Conservation (phyloP, 306 rosid species). For the Casuarina glauca region DNA sequence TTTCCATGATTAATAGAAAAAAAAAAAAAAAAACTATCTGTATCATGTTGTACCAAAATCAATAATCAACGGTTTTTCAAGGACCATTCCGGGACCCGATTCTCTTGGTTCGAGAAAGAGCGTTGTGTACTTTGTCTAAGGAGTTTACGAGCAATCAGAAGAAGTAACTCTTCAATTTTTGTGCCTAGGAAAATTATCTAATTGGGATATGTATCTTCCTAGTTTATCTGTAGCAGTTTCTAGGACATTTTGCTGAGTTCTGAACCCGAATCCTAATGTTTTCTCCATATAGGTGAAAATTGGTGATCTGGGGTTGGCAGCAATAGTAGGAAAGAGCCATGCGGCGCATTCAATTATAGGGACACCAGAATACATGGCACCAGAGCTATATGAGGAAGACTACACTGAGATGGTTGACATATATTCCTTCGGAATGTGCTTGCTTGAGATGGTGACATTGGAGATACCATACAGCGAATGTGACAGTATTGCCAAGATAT, state of each 20-base stretch:
- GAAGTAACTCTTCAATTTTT: background rate
- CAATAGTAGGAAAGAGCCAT: conserved; percentile 80
- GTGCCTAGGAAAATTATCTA: background rate
- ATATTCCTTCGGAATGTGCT: conserved; percentile 90
- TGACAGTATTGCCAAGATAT: conserved; percentile 78
- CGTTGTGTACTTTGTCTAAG: conserved; percentile 6
- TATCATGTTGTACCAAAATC: background rate
- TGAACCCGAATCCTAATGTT: conserved; percentile 7
- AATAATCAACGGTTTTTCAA: background rate
- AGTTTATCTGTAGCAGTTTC: background rate
- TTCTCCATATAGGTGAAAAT: conserved; percentile 60
- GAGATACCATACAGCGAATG: conserved; percentile 96
- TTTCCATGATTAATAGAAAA: background rate
- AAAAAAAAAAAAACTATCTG: too few relatives aligned
- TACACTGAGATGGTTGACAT: conserved; percentile 98
- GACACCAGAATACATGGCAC: conserved; percentile 96
- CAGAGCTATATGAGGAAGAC: conserved; percentile 89
- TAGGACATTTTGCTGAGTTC: background rate
- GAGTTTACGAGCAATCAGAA: background rate
- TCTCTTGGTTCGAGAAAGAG: background rate
- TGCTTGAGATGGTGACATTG: conserved; percentile 91
- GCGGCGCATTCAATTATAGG: conserved; percentile 84
- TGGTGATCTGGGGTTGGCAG: conserved; percentile 92
- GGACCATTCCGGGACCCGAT: background rate
- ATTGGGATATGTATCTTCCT: background rate